Evolutionary conservation across 2,329 filamentous ascomycete species (phyloP).

Genomic region (Hymenoscyphus albidus): DNA sequence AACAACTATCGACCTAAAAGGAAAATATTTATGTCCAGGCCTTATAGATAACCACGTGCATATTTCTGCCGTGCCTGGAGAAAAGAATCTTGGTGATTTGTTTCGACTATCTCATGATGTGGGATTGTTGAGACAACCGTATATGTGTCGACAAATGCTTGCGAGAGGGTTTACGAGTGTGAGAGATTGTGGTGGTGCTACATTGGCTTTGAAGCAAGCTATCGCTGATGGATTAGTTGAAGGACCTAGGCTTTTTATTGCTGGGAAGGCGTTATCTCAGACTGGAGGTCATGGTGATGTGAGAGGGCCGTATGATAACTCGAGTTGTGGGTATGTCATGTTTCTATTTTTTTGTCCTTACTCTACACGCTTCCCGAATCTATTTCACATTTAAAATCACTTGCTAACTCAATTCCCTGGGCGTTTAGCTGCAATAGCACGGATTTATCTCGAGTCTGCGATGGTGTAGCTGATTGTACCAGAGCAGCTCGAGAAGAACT

Average conservation of each 20-base stretch:
- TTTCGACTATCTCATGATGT: background rate
- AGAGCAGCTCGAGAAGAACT: constrained; percentile 51
- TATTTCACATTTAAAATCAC: background rate
- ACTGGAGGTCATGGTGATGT: constrained; percentile 55
- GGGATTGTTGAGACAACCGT: constrained; percentile 40
- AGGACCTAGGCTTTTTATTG: constrained; percentile 53
- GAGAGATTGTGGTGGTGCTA: constrained; percentile 55
- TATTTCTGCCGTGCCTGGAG: constrained; percentile 41
- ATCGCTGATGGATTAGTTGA: constrained; percentile 51
- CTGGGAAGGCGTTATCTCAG: constrained; percentile 50
- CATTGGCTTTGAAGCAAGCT: constrained; percentile 52
- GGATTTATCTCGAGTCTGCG: background rate
- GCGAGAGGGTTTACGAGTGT: constrained; percentile 54
- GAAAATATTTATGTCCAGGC: constrained; percentile 46
- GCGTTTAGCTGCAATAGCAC: background rate
- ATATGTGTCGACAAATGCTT: constrained; percentile 47
- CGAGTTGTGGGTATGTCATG: background rate
- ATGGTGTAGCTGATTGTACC: constrained; percentile 44
- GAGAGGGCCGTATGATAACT: constrained; percentile 39
- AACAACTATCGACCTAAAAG: constrained; percentile 36
- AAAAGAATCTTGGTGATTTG: constrained; percentile 26
- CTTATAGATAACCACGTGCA: constrained; percentile 51
- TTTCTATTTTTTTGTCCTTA: background rate
- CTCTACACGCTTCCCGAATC: background rate
- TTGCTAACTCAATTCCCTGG: background rate